Conservation (phyloP, 78 protist species). For the Dictyostelium intermedium region DNA sequence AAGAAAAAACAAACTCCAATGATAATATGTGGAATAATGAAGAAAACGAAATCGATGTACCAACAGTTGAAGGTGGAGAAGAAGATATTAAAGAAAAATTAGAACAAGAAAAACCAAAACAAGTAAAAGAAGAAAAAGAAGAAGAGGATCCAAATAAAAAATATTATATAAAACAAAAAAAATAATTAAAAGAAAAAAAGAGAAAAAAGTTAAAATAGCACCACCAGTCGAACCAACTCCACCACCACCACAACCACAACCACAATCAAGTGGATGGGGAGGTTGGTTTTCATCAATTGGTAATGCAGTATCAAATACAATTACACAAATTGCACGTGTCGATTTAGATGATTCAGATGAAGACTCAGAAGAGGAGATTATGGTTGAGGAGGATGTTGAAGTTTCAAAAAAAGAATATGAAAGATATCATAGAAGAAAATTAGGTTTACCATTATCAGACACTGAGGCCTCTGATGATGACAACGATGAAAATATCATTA, state of each 20-base stretch:
- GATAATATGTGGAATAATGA: not conserved
- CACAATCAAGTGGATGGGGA: constrained; percentile 49
- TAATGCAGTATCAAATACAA: constrained; percentile 65
- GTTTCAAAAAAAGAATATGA: not conserved
- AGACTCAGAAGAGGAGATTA: constrained; percentile 9
- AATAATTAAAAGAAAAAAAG: not conserved
- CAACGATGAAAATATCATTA: not conserved
- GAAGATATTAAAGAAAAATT: not conserved
- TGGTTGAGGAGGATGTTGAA: constrained; percentile 35
- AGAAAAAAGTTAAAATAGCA: not conserved
- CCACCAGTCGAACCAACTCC: not conserved
- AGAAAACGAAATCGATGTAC: not conserved
- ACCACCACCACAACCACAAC: constrained; percentile 13
- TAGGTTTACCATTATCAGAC: not conserved
- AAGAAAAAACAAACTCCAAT: not conserved
- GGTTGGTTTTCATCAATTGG: constrained; percentile 73
- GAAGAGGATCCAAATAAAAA: not conserved
- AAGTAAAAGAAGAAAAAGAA: not conserved
- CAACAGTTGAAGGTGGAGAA: not conserved
- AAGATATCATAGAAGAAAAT: not conserved
- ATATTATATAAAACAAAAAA: not conserved
- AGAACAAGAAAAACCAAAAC: not conserved
- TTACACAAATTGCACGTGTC: constrained; percentile 17
- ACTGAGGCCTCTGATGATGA: no score
- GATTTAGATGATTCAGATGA: constrained; percentile 29